Evolutionary conservation across 805 yeast species (phyloP).

Genomic region (Kregervanrija delftensis): DNA sequence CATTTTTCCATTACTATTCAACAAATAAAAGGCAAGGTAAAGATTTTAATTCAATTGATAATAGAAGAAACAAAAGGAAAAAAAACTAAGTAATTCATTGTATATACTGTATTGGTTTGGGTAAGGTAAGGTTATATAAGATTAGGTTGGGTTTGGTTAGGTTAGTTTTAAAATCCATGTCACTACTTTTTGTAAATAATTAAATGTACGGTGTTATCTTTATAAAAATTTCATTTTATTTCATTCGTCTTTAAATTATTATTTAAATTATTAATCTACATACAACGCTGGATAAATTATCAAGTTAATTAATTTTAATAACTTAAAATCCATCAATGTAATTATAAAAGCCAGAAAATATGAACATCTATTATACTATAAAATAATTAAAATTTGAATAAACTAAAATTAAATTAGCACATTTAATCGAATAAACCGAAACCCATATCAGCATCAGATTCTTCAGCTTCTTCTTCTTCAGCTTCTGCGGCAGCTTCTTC

Average conservation of each 20-base stretch:
- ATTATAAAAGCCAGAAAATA: neutral
- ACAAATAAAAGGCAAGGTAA: constrained; percentile 5
- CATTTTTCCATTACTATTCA: constrained; percentile 20
- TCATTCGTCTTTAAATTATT: too few species aligned
- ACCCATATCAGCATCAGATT: constrained; percentile 84
- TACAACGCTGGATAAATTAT: too few species aligned
- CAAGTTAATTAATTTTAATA: neutral
- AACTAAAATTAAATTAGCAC: constrained; percentile 1
- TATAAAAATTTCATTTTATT: too few species aligned
- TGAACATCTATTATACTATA: too few species aligned
- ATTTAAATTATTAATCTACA: too few species aligned
- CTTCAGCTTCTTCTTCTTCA: constrained; percentile 46
- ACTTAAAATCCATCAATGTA: neutral
- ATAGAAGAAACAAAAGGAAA: constrained; percentile 16
- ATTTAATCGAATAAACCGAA: constrained; percentile 86
- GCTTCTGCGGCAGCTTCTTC: constrained; percentile 58
- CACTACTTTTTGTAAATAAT: too few species aligned
- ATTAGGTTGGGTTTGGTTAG: too few species aligned
- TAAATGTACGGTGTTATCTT: too few species aligned
- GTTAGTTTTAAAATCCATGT: too few species aligned
- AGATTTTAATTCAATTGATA: constrained; percentile 15
- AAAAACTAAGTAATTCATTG: neutral
- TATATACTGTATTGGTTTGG: too few species aligned
- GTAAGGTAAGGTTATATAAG: too few species aligned
- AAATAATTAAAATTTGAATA: too few species aligned